Evolutionary conservation across 257 asterid species (phyloP).

Genomic region (Paraleonurus japonicus): DNA sequence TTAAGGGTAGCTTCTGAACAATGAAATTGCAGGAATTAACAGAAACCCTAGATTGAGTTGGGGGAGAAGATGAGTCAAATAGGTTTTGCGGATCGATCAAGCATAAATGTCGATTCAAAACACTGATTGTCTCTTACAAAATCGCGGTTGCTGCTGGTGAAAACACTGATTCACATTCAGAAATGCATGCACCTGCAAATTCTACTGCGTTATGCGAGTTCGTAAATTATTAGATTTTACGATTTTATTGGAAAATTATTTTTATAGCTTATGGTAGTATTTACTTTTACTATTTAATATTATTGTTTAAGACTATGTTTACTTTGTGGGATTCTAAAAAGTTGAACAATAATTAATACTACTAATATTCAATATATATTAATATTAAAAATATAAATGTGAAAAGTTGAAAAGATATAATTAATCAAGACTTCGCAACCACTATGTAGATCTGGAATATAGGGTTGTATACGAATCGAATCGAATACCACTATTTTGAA

Average conservation of each 20-base stretch:
- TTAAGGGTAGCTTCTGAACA: conserved; percentile 7
- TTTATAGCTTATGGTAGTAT: no score
- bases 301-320: no score
- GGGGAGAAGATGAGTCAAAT: background rate
- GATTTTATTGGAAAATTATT: background rate
- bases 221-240: background rate
- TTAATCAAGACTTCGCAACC: no score
- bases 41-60: conserved; percentile 27
- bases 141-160: background rate
- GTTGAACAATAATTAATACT: no score
- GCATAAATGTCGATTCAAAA: conserved; percentile 18
- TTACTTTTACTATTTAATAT: no score
- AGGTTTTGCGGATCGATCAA: conserved; percentile 22
- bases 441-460: no score
- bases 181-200: conserved; percentile 1
- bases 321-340: no score
- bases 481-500: no score
- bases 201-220: background rate
- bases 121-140: background rate
- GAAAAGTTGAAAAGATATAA: no score
- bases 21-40: conserved; percentile 11
- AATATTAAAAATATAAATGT: no score
- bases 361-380: no score
- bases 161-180: background rate
- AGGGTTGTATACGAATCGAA: no score